phyloP scores from a whole-genome alignment of 2,329 filamentous ascomycete species.

The Trichoderma sp. region DNA sequence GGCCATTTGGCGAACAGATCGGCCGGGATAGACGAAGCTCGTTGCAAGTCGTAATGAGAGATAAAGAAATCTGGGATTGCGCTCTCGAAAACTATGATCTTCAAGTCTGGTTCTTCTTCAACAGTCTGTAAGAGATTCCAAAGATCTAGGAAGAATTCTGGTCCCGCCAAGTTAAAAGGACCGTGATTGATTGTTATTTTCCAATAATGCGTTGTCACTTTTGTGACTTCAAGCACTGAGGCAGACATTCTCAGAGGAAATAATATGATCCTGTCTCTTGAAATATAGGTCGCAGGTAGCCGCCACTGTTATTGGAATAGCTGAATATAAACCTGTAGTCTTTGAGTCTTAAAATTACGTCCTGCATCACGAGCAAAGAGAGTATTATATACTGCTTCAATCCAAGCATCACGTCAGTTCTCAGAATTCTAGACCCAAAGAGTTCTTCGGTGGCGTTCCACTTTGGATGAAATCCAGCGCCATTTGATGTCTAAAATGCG shows the following conservation, averaged over 20 bases:
- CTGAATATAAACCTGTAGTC: fast-evolving
- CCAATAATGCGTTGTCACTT: not conserved
- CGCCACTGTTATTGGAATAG: not conserved
- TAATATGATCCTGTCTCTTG: not conserved
- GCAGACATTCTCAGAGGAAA: not conserved
- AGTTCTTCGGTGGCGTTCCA: not conserved
- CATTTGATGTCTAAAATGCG: not conserved
- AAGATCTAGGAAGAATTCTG: not conserved
- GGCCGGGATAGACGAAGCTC: not conserved
- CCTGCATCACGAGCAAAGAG: not conserved
- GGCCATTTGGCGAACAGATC: not conserved
- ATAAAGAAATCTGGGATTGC: not conserved
- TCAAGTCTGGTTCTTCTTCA: not conserved
- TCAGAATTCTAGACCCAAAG: not conserved
- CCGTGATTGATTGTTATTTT: not conserved
- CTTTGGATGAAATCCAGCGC: not conserved
- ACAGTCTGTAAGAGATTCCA: not conserved
- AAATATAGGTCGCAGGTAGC: not conserved
- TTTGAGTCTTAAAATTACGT: not conserved
- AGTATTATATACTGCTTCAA: not conserved
- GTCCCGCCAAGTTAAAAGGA: not conserved
- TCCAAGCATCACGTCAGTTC: not conserved
- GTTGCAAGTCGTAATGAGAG: not conserved
- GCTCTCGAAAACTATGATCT: not conserved
- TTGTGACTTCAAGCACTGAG: not conserved